Conservation (phyloP, 352 stramenopile genomes). For the Globisporangium abappressorium region DNA sequence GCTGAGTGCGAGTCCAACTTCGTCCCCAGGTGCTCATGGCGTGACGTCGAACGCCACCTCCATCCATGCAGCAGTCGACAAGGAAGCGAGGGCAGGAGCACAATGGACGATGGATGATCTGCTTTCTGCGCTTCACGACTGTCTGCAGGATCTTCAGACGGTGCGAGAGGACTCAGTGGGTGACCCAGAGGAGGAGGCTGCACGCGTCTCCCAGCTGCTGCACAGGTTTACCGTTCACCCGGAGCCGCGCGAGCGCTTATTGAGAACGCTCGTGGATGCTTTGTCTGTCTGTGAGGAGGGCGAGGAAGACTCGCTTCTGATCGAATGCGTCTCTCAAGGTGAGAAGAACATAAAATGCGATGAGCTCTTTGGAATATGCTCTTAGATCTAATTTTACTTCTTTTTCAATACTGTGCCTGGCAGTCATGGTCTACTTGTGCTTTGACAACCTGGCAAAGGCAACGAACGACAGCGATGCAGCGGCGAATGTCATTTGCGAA, state of each 20-base stretch:
- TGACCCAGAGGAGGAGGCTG: slow-evolving; percentile 6
- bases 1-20: neutral
- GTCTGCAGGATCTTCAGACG: slow-evolving; percentile 6
- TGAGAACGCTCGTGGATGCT: slow-evolving; percentile 7
- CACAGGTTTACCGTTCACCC: neutral
- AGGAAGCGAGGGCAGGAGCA: neutral
- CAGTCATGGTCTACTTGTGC: slow-evolving; percentile 10
- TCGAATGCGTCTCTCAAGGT: slow-evolving; percentile 13
- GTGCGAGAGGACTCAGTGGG: neutral
- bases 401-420: neutral
- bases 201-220: slow-evolving; percentile 2
- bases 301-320: slow-evolving; percentile 10
- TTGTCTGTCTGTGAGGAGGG: slow-evolving; percentile 3
- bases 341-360: neutral
- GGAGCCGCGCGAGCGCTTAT: neutral
- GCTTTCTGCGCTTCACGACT: slow-evolving; percentile 7
- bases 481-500: neutral
- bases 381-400: no score
- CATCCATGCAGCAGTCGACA: neutral
- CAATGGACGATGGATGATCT: neutral
- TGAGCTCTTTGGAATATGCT: neutral
- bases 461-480: neutral
- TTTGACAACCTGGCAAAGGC: slow-evolving; percentile 1
- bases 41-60: neutral
- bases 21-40: neutral